Evolutionary conservation across 139 green algal genomes (phyloP).

Genomic region (Chlorella sp.): DNA sequence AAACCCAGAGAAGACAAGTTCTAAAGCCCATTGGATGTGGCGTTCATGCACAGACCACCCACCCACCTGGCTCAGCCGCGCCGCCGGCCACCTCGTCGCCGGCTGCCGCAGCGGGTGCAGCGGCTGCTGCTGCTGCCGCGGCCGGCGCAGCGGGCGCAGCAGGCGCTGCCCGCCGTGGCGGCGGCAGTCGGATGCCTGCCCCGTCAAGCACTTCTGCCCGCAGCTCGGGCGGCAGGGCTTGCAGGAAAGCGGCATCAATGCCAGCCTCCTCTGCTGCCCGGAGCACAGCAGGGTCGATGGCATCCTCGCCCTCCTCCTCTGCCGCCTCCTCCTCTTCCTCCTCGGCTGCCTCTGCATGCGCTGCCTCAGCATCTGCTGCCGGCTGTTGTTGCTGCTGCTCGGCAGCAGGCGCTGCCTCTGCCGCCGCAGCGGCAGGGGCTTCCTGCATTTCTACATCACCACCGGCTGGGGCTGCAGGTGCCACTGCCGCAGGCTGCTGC

Average conservation of each 20-base stretch:
- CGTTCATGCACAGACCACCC: too few relatives aligned
- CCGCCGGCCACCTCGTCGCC: not conserved
- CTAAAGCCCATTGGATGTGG: too few relatives aligned
- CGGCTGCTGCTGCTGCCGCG: slow-evolving; percentile 2
- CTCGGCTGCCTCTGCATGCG: not conserved
- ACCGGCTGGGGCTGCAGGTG: not conserved
- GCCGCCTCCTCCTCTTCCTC: not conserved
- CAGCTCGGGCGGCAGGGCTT: slow-evolving; percentile 80
- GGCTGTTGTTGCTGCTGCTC: slow-evolving; percentile 21
- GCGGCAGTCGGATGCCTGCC: slow-evolving; percentile 18
- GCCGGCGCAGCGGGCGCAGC: not conserved
- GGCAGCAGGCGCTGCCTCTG: not conserved
- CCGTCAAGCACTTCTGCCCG: slow-evolving; percentile 31
- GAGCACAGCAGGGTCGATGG: slow-evolving; percentile 35
- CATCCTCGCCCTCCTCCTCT: not conserved
- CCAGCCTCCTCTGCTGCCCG: slow-evolving; percentile 50
- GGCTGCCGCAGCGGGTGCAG: not conserved
- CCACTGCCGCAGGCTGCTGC: not conserved
- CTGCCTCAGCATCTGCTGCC: not conserved
- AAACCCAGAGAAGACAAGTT: too few relatives aligned
- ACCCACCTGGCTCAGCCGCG: slow-evolving; percentile 1
- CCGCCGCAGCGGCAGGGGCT: not conserved
- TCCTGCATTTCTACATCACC: slow-evolving; percentile 25
- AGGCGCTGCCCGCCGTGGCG: slow-evolving; percentile 17
- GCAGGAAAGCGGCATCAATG: slow-evolving; percentile 84